Evolutionary conservation across 176 grass and related monocot genomes (phyloP), one percentile per base, ranked within the genome.

Genomic region (Aegilops longissima): DNA sequence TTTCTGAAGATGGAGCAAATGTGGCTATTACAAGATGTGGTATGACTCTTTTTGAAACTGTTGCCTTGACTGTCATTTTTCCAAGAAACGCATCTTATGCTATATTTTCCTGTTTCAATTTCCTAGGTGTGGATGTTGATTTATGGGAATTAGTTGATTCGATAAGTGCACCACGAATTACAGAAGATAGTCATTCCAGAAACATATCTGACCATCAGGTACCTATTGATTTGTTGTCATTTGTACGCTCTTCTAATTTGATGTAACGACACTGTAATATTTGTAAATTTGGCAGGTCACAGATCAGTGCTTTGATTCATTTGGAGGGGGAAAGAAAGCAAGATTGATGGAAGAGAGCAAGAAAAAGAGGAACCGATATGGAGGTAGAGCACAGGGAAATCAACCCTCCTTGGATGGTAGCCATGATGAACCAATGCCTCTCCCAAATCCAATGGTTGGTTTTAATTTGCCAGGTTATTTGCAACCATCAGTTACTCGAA

Each of bases 21-120:
- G 20, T 86, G 84, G 92, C 96, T 29, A 83, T 98, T 49, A 30
- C 78, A 33, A 98, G 89, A 95, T 98, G 96, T 8, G 96, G 96
- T 98, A 88, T 74, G 65, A 3, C 67, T 90, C 35, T 87, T 45
- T 23, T 73, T 78, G 9, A 64, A 85, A 38, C 14, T 61, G 56
- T 20, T 85, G 23, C 21, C 71, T 62, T 70, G 23, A 59, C 11
- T 30, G 39, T 84, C 20, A 36, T 29, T 42, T 23, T 71, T 77
- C 33, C 27, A 56, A 56, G 16, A 69, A 76, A 44, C 12, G 12
- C 27, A 45, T 27, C 66, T 59, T 88, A 59, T 25, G 3, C 23
- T 72, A 17, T 34, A 67, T 86, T 11, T 56, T 82, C 61, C 65
- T 29, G 58, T 80, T 42, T 83, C 7, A 61, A 88, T 66, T 82